Conservation (phyloP, 116 monocot species). For the Phalaenopsis hybrid region DNA sequence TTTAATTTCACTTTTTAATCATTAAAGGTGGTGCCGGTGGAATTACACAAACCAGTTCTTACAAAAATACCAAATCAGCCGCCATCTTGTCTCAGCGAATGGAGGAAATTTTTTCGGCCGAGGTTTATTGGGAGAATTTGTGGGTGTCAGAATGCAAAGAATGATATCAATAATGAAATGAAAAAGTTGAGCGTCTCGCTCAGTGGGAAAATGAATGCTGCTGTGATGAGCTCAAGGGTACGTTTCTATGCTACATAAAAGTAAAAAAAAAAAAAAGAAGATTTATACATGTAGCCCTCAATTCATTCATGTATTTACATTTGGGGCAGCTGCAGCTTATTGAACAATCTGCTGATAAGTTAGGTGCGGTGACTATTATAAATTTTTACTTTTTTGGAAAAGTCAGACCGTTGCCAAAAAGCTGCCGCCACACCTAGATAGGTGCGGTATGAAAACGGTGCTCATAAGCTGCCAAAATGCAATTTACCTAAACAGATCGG, state of each 20-base stretch:
- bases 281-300: no score
- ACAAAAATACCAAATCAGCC: background rate
- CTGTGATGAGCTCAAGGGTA: conserved; percentile 7
- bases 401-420: no score
- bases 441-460: no score
- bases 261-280: no score
- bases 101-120: background rate
- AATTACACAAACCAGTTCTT: background rate
- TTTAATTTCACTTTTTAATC: background rate
- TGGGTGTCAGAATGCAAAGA: background rate
- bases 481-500: no score
- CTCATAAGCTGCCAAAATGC: no score
- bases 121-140: background rate
- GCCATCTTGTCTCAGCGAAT: background rate
- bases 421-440: no score
- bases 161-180: background rate
- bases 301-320: no score
- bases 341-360: no score
- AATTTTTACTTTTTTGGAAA: no score
- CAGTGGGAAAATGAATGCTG: background rate
- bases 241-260: background rate
- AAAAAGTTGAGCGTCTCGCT: background rate
- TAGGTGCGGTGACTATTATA: no score
- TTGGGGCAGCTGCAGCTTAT: no score
- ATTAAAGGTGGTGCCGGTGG: conserved; percentile 1